phyloP scores from a whole-genome alignment of 2,329 filamentous ascomycete genomes.

The Botrytis byssoidea region DNA sequence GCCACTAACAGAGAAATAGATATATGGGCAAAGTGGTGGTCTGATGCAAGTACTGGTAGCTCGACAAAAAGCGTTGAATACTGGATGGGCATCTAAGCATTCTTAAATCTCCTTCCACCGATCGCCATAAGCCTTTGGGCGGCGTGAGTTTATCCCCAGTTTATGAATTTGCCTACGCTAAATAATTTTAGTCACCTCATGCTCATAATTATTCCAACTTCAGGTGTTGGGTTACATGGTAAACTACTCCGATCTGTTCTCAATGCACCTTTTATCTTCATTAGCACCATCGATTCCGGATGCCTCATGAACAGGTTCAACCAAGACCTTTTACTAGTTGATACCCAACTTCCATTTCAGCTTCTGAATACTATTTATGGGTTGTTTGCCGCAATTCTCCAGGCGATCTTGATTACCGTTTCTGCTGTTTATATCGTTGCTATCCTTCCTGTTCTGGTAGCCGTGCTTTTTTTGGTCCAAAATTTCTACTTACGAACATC shows the following conservation, averaged over 20 bases:
- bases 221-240: slow-evolving; percentile 44
- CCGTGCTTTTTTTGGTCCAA: slow-evolving; percentile 34
- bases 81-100: not conserved
- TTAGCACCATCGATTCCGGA: slow-evolving; percentile 29
- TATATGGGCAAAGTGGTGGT: not conserved
- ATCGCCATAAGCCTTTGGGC: not conserved
- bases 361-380: slow-evolving; percentile 43
- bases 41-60: not conserved
- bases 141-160: not conserved
- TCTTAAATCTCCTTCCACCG: not conserved
- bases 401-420: not conserved
- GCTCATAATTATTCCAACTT: slow-evolving; percentile 36
- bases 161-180: not conserved
- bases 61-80: not conserved
- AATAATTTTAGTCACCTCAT: slow-evolving; percentile 42
- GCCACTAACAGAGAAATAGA: not conserved
- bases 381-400: slow-evolving; percentile 40
- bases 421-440: slow-evolving; percentile 6
- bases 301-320: slow-evolving; percentile 31
- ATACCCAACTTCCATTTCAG: slow-evolving; percentile 37
- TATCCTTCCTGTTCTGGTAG: slow-evolving; percentile 9
- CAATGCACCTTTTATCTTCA: slow-evolving; percentile 42
- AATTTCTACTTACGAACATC: slow-evolving; percentile 48
- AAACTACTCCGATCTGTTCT: slow-evolving; percentile 48
- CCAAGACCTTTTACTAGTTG: slow-evolving; percentile 11